phyloP scores from a whole-genome alignment of 257 asterid species.

The Solanum appendiculatum region DNA sequence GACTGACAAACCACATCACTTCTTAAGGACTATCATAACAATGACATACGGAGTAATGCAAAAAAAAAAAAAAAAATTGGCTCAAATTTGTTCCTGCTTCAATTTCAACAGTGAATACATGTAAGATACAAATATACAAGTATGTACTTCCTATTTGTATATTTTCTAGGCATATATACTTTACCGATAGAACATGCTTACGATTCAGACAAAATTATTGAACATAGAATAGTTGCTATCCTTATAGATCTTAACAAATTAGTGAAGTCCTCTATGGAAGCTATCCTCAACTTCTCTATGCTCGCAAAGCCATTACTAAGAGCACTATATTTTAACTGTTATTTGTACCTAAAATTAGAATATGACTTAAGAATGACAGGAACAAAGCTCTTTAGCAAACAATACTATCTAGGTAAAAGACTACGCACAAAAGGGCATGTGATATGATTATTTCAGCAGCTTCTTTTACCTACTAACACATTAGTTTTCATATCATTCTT shows the following conservation, averaged over 20 bases:
- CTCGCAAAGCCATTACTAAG: neutral
- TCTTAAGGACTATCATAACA: neutral
- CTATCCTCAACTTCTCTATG: neutral
- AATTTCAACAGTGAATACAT: neutral
- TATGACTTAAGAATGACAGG: neutral
- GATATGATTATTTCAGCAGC: neutral
- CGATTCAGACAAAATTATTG: neutral
- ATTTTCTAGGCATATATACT: neutral
- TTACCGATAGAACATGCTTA: neutral
- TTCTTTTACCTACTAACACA: neutral
- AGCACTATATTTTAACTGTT: neutral
- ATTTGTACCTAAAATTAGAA: neutral
- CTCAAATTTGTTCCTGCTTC: neutral
- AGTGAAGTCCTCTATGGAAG: no score
- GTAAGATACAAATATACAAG: neutral
- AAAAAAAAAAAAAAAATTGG: no score
- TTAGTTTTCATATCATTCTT: neutral
- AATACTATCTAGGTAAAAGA: neutral
- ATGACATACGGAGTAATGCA: neutral
- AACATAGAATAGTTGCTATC: neutral
- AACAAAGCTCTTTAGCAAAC: neutral
- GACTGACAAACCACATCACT: neutral
- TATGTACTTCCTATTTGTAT: no score
- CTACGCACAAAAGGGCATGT: neutral
- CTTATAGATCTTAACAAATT: no score